Conservation (phyloP, 169 alveolate species). For the Eimeria sp. region DNA sequence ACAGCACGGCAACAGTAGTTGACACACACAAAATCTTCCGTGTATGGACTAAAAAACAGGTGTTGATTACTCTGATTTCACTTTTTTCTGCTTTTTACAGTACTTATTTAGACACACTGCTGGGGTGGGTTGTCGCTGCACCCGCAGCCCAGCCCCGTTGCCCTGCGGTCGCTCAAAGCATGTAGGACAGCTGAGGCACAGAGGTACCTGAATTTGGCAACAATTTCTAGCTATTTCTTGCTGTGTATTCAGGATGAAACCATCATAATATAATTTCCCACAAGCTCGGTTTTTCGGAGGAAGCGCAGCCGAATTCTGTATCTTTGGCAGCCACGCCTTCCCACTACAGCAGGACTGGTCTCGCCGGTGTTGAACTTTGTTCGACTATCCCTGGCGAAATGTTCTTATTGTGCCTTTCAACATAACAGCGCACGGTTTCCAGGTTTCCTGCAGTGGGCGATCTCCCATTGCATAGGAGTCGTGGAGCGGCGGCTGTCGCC, state of each 20-base stretch:
- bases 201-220: background rate
- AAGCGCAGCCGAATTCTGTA: background rate
- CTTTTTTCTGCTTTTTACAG: background rate
- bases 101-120: background rate
- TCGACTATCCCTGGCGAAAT: too few species aligned
- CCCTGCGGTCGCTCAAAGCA: background rate
- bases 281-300: background rate
- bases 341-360: too few species aligned
- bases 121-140: background rate
- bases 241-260: background rate
- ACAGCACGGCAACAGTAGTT: background rate
- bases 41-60: background rate
- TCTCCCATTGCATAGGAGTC: too few species aligned
- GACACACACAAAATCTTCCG: background rate
- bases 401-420: too few species aligned
- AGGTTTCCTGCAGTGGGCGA: too few species aligned
- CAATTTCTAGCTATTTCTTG: background rate
- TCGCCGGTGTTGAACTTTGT: too few species aligned
- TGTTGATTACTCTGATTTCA: background rate
- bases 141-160: constrained; percentile 59
- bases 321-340: too few species aligned
- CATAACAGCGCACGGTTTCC: too few species aligned
- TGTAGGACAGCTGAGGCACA: background rate
- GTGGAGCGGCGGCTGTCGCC: background rate
- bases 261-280: background rate